Percentiles rank a stretch among this genome's conserved stretches.
Conservation (phyloP, 768 basidiomycete genomes). For the Amanita pallidorosea region DNA sequence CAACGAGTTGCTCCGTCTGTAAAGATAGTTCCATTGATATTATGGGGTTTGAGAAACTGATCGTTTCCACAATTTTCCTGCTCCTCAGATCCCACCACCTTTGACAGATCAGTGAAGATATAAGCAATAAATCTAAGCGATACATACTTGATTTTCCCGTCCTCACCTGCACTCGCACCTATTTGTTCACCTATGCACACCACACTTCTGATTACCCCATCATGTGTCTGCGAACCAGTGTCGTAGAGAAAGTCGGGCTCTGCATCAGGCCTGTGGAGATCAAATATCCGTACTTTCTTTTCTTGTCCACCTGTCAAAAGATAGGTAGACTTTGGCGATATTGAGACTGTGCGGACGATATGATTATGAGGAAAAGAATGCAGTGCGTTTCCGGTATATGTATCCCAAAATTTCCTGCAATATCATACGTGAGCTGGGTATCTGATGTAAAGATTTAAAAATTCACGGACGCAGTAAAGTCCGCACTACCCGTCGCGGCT, state of each 20-base stretch:
- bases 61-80: slow-evolving; percentile 53
- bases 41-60: slow-evolving; percentile 71
- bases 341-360: slow-evolving; percentile 91
- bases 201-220: slow-evolving; percentile 86
- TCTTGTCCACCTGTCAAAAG: slow-evolving; percentile 92
- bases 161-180: slow-evolving; percentile 87
- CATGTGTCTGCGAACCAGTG: slow-evolving; percentile 56
- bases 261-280: slow-evolving; percentile 77
- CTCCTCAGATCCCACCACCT: slow-evolving; percentile 98
- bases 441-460: slow-evolving; percentile 5
- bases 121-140: not conserved
- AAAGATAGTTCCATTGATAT: slow-evolving; percentile 90
- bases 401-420: slow-evolving; percentile 89
- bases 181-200: slow-evolving; percentile 87
- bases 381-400: slow-evolving; percentile 74
- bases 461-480: slow-evolving; percentile 87
- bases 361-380: slow-evolving; percentile 98
- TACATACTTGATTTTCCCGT: slow-evolving; percentile 77
- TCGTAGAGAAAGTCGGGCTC: slow-evolving; percentile 75
- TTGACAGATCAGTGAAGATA: slow-evolving; percentile 8
- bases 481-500: slow-evolving; percentile 90
- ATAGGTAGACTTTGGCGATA: slow-evolving; percentile 60
- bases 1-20: slow-evolving; percentile 72
- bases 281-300: slow-evolving; percentile 94
- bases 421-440: slow-evolving; percentile 7